Evolutionary conservation across 2,329 filamentous ascomycete genomes (phyloP).

Genomic region (Exophiala sp.): DNA sequence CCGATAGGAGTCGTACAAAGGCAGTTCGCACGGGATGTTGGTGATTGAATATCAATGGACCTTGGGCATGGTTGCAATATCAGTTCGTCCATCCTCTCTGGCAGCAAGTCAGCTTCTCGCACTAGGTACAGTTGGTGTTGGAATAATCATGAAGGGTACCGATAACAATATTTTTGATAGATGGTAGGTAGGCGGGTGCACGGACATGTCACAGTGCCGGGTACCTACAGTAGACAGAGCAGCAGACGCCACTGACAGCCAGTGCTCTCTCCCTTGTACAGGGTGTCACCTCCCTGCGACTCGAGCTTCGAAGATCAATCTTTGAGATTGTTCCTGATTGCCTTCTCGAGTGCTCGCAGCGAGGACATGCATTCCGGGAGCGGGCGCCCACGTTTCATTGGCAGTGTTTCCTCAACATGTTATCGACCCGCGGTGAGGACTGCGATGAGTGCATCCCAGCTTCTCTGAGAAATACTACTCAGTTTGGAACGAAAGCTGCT

Average conservation of each 20-base stretch:
- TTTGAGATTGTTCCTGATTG: not conserved
- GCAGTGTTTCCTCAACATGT: slow-evolving; percentile 16
- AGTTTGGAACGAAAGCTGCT: slow-evolving; percentile 33
- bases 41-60: no score
- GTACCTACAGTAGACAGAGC: not conserved
- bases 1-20: no score
- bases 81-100: no score
- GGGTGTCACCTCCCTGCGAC: not conserved
- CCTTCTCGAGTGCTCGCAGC: not conserved
- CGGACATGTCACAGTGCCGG: not conserved
- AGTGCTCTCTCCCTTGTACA: not conserved
- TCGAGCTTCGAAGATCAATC: not conserved
- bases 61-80: no score
- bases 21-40: no score
- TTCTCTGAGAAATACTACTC: slow-evolving; percentile 16
- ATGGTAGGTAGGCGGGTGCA: no score
- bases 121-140: no score
- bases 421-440: slow-evolving; percentile 25
- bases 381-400: not conserved
- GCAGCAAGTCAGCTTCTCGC: no score
- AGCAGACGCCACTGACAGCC: not conserved
- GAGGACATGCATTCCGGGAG: slow-evolving; percentile 15
- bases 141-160: no score
- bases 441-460: slow-evolving; percentile 32
- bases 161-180: no score